Conservation (phyloP, 139 green algal species). For the Coccomyxa sp. region DNA sequence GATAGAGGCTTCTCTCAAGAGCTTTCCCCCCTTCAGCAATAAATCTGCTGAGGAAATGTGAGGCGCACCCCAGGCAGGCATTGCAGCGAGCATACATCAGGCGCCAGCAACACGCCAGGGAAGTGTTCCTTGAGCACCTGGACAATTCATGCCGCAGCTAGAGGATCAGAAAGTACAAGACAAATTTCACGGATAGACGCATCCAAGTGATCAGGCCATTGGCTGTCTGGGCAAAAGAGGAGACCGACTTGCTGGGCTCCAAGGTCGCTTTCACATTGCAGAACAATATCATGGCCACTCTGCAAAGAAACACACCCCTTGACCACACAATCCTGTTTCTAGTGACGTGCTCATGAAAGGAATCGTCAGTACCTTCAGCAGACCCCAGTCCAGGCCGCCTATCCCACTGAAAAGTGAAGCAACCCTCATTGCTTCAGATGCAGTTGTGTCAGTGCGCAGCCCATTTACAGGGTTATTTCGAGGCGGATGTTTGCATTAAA, state of each 20-base stretch:
- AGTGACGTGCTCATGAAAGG: too few species aligned
- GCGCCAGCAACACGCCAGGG: slow-evolving; percentile 42
- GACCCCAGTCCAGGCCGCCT: slow-evolving; percentile 70
- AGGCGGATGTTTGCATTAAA: too few species aligned
- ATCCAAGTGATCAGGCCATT: neutral
- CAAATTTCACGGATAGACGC: neutral
- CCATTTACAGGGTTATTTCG: too few species aligned
- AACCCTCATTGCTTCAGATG: too few species aligned
- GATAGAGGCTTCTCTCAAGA: neutral
- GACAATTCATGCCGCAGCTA: neutral
- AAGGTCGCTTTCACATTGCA: slow-evolving; percentile 78
- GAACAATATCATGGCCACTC: slow-evolving; percentile 78
- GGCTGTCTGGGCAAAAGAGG: neutral
- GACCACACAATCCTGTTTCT: neutral
- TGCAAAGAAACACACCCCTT: slow-evolving; percentile 15
- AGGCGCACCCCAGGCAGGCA: slow-evolving; percentile 28
- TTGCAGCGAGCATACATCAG: slow-evolving; percentile 48
- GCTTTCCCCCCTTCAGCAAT: neutral
- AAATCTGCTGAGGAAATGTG: neutral
- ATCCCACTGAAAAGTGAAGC: slow-evolving; percentile 65
- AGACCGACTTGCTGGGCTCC: slow-evolving; percentile 62
- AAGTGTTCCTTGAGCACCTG: slow-evolving; percentile 59
- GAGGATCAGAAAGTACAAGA: too few species aligned
- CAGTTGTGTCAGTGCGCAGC: too few species aligned
- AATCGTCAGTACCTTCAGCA: slow-evolving; percentile 52